Percentiles rank a stretch among this genome's conserved stretches.
Conservation (phyloP, 306 rosid genomes). For the Quercus robur region DNA sequence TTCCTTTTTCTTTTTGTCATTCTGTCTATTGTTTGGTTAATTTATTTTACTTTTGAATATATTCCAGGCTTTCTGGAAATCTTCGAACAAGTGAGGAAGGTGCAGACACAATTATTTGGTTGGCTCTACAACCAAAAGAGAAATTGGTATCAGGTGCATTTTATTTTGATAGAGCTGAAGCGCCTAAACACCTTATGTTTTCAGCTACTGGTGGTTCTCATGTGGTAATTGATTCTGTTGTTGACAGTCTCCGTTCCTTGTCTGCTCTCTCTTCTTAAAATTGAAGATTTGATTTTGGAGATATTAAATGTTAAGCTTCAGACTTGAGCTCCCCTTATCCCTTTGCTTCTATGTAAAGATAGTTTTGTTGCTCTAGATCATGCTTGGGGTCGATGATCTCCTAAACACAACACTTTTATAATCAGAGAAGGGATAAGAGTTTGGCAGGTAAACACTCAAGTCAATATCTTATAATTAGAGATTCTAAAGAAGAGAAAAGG, state of each 20-base stretch:
- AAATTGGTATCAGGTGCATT: constrained; percentile 68
- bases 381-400: too few relatives aligned
- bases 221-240: constrained; percentile 44
- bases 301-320: too few relatives aligned
- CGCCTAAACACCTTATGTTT: constrained; percentile 68
- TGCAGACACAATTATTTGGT: constrained; percentile 81
- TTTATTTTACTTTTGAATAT: neutral
- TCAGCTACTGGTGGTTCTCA: constrained; percentile 66
- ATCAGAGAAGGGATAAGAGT: neutral
- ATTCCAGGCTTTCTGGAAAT: constrained; percentile 61
- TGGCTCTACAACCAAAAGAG: constrained; percentile 76
- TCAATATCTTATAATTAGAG: neutral
- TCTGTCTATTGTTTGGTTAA: neutral
- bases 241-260: constrained; percentile 46
- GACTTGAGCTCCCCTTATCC: too few relatives aligned
- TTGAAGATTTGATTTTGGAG: neutral
- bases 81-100: constrained; percentile 89
- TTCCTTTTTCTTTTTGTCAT: neutral
- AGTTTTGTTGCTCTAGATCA: too few relatives aligned
- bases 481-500: too few relatives aligned
- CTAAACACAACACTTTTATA: too few relatives aligned
- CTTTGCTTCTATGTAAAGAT: too few relatives aligned
- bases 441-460: neutral
- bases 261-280: constrained; percentile 35
- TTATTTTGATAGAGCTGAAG: constrained; percentile 90